These are phyloP conservation scores for Botrytis galanthina DNA, from an alignment of 2,329 filamentous ascomycete species.

Conservation along the genomic window DNA sequence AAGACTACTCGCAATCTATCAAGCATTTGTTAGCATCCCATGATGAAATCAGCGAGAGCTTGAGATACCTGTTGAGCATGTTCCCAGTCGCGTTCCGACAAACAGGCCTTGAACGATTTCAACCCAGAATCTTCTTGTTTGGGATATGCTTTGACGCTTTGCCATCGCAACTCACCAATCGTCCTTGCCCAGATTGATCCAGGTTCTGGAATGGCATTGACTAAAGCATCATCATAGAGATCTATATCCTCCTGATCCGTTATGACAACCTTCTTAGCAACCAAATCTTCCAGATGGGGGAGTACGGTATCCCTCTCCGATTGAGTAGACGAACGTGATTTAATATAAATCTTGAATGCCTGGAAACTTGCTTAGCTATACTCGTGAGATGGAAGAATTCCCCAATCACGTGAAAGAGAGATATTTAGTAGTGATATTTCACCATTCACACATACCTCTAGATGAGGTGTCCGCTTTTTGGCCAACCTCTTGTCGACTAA, in stretches of 20 bases:
- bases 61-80: slow-evolving; percentile 37
- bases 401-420: not conserved
- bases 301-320: slow-evolving; percentile 35
- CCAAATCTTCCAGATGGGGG: slow-evolving; percentile 33
- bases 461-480: slow-evolving; percentile 37
- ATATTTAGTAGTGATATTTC: not conserved
- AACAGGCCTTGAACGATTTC: slow-evolving; percentile 37
- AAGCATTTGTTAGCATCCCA: slow-evolving; percentile 5
- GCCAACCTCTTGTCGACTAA: slow-evolving; percentile 38
- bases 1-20: slow-evolving; percentile 38
- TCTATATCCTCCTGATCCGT: slow-evolving; percentile 36
- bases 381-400: not conserved
- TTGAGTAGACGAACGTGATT: slow-evolving; percentile 29
- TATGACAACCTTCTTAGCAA: slow-evolving; percentile 27
- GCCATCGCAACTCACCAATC: slow-evolving; percentile 37
- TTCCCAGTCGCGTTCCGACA: slow-evolving; percentile 36
- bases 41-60: not conserved
- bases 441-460: slow-evolving; percentile 33
- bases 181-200: slow-evolving; percentile 33
- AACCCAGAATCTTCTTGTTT: slow-evolving; percentile 36
- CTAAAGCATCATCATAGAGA: slow-evolving; percentile 36
- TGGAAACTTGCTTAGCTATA: slow-evolving; percentile 21
- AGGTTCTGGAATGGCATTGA: slow-evolving; percentile 28
- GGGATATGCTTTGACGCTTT: slow-evolving; percentile 35
- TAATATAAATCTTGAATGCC: slow-evolving; percentile 39